These are phyloP conservation scores for Torulaspora microellipsoides DNA, from an alignment of 805 yeast genomes.

Conservation along the genomic window DNA sequence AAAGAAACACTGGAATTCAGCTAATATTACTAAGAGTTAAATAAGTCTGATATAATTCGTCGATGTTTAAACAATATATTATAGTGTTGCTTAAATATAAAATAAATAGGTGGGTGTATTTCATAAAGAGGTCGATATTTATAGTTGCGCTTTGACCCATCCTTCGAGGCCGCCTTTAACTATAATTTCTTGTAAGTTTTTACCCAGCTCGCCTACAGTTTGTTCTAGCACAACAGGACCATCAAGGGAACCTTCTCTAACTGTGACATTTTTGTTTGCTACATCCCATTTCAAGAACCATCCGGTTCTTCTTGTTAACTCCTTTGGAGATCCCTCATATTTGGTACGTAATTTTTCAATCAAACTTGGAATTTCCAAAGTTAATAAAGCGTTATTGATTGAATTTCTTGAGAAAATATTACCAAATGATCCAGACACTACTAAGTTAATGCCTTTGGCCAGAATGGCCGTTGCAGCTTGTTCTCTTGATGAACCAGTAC, in stretches of 20 bases:
- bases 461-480: constrained; percentile 98
- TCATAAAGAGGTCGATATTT: not conserved
- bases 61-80: too few relatives aligned
- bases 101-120: too few relatives aligned
- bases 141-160: constrained; percentile 77
- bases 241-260: constrained; percentile 52
- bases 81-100: too few relatives aligned
- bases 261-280: constrained; percentile 72
- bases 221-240: constrained; percentile 63
- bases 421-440: constrained; percentile 96
- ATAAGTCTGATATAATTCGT: too few relatives aligned
- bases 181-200: constrained; percentile 92
- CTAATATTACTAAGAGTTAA: too few relatives aligned
- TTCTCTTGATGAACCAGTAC: constrained; percentile 97
- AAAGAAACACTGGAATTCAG: too few relatives aligned
- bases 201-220: constrained; percentile 93
- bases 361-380: constrained; percentile 88
- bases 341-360: constrained; percentile 70
- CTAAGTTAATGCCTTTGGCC: constrained; percentile 88
- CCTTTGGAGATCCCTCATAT: constrained; percentile 51
- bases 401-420: constrained; percentile 94
- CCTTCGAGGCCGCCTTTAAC: constrained; percentile 97
- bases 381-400: constrained; percentile 90
- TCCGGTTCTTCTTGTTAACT: constrained; percentile 91
- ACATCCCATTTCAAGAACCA: constrained; percentile 94